Evolutionary conservation across 2,329 filamentous ascomycete species (phyloP).

Genomic region (Pseudocercospora macadamiae): DNA sequence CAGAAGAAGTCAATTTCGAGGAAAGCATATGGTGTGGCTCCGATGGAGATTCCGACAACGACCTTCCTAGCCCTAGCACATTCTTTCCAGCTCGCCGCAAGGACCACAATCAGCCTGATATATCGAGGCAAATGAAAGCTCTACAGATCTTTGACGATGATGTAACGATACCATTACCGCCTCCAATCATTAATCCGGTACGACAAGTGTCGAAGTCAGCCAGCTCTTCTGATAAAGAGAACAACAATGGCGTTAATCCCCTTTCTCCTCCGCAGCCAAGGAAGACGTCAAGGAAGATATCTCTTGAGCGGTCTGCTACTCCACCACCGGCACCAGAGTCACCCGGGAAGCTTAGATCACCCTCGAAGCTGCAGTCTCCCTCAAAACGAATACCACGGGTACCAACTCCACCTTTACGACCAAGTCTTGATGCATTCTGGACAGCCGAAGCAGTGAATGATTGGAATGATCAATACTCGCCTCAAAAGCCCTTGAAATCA

Average conservation of each 20-base stretch:
- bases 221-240: slow-evolving; percentile 36
- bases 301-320: slow-evolving; percentile 29
- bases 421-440: slow-evolving; percentile 64
- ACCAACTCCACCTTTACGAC: slow-evolving; percentile 58
- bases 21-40: slow-evolving; percentile 41
- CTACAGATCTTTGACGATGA: slow-evolving; percentile 24
- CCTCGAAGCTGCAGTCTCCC: slow-evolving; percentile 51
- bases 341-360: slow-evolving; percentile 34
- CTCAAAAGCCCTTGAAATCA: slow-evolving; percentile 50
- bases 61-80: slow-evolving; percentile 33
- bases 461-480: slow-evolving; percentile 66
- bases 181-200: background rate
- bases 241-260: slow-evolving; percentile 26
- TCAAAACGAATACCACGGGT: slow-evolving; percentile 51
- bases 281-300: slow-evolving; percentile 17
- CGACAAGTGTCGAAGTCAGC: background rate
- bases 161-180: background rate
- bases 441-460: slow-evolving; percentile 61
- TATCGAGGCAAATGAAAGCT: slow-evolving; percentile 21
- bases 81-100: slow-evolving; percentile 25
- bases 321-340: slow-evolving; percentile 43
- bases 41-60: slow-evolving; percentile 30
- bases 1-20: slow-evolving; percentile 35
- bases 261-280: slow-evolving; percentile 33
- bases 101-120: slow-evolving; percentile 7